Base-by-base conservation (phyloP, 352 stramenopile genomes). In the Phytophthora palmivora region DNA sequence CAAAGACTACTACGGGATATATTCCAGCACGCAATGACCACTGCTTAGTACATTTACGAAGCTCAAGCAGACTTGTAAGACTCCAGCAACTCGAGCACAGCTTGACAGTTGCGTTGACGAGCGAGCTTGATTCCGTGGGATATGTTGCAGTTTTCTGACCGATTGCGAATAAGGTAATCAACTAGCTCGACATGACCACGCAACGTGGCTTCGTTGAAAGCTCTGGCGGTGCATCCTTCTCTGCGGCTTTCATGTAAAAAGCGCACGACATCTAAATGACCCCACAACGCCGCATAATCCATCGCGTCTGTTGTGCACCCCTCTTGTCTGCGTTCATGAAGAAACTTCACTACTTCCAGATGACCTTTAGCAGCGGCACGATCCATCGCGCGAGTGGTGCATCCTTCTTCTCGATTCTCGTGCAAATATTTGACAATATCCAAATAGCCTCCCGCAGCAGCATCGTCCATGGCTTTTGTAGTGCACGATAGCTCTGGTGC, bases 281-380 rank as follows among this genome's bases (percentile, higher is more conserved):
- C 65, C 42, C 69, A 74, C 22, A 74, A 47, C 8, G 75, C 79
- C 0, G 79, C 79, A 36, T 79, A 79, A 61, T 88, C 68, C 75
- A 91, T 88, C 0, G 81, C 78, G 42, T 74, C 63, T 1, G 74
- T 85, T 19, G 76, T 83, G 57, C 81, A 91, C 14, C 70, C 66
- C 33, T 78, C 70, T 18, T 51, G 22, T 51, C 65, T 45, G 16
- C 72, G 43, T 28, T 62, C 51, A 36, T 78, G 58, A 18, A 78
- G 48, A 39, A 72, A 78, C 19, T 33, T 42, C 16, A 78, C 61
- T 24, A 78, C 70, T 0, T 67, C 47, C 0, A 75, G 21, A 65
- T 75, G 58, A 0, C 70, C 70, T 12, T 78, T 78, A 2, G 61
- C 46, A 24, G 60, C 66, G 11, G 65, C 70, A 11, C 58, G 52